Conservation (phyloP, 225 moss, liverwort and hornwort species). For the Marchantia paleacea region DNA sequence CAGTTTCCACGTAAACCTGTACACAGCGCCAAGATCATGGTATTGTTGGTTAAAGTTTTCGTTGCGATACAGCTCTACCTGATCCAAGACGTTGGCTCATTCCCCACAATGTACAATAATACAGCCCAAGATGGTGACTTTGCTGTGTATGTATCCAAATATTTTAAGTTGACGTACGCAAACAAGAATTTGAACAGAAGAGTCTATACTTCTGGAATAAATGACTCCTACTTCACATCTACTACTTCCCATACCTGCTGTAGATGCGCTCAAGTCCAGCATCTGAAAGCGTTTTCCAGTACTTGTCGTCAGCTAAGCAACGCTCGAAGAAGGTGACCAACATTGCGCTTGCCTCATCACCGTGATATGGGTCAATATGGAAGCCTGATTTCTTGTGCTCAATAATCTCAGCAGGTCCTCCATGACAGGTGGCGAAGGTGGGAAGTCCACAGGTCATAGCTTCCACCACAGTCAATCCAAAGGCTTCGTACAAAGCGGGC, state of each 20-base stretch:
- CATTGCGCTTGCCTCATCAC: conserved; percentile 41
- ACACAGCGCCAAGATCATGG: background rate
- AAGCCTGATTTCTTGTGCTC: conserved; percentile 68
- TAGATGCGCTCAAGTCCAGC: conserved; percentile 70
- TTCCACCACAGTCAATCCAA: conserved; percentile 87
- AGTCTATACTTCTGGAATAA: too few relatives aligned
- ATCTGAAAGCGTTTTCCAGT: conserved; percentile 61
- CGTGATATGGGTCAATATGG: conserved; percentile 80
- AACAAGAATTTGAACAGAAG: too few relatives aligned
- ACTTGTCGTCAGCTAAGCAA: conserved; percentile 46
- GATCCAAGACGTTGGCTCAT: too few relatives aligned
- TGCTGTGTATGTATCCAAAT: too few relatives aligned
- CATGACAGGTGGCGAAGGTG: conserved; percentile 65
- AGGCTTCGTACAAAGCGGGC: conserved; percentile 87
- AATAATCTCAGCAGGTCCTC: conserved; percentile 85
- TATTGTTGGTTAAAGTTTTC: background rate
- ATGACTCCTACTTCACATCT: too few relatives aligned
- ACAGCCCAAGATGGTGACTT: too few relatives aligned
- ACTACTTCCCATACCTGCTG: conserved; percentile 46
- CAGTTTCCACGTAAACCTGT: conserved; percentile 82
- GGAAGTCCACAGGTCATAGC: conserved; percentile 87
- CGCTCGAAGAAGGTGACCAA: conserved; percentile 68
- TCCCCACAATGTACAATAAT: too few relatives aligned
- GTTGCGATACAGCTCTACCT: too few relatives aligned
- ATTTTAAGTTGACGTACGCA: too few relatives aligned